These are phyloP conservation scores for Nakaseomyces glabratus DNA, from an alignment of 1,139 yeast species.

Conservation along the genomic window DNA sequence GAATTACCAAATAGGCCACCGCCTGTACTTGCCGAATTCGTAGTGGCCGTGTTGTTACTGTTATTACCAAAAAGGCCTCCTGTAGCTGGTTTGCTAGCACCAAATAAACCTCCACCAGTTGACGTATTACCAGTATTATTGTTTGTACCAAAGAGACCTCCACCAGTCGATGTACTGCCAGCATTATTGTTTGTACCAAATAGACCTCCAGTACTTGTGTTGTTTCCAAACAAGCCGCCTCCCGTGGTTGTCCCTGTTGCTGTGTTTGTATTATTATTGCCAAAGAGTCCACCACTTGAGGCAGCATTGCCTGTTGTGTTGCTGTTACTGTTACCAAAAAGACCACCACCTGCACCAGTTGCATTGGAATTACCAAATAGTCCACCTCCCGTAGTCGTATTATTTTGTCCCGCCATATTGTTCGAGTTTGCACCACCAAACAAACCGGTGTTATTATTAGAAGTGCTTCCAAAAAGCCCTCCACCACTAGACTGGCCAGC, in stretches of 20 bases:
- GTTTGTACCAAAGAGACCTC: constrained; percentile 9
- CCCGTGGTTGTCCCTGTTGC: constrained; percentile 5
- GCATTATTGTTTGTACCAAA: constrained; percentile 24
- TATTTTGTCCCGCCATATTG: too few relatives aligned
- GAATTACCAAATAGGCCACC: constrained; percentile 26
- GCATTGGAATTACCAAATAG: constrained; percentile 25
- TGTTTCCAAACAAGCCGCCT: constrained; percentile 16
- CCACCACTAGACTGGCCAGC: constrained; percentile 11
- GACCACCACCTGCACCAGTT: constrained; percentile 12
- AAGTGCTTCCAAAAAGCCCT: too few relatives aligned
- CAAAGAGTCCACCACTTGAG: too few relatives aligned
- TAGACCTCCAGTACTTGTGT: constrained; percentile 22
- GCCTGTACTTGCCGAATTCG: constrained; percentile 7
- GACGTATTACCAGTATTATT: constrained; percentile 12
- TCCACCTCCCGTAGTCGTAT: too few relatives aligned
- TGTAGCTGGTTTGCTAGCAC: background rate
- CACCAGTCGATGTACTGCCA: constrained; percentile 9
- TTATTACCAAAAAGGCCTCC: constrained; percentile 33
- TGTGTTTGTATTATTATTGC: too few relatives aligned
- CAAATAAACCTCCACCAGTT: constrained; percentile 17
- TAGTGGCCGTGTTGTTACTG: constrained; percentile 20
- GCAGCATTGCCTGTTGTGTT: too few relatives aligned
- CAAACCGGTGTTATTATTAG: too few relatives aligned
- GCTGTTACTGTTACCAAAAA: too few relatives aligned
- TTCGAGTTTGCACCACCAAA: too few relatives aligned